Base-by-base conservation (phyloP, 2,329 filamentous ascomycete species). In the Ophiostoma ulmi region DNA sequence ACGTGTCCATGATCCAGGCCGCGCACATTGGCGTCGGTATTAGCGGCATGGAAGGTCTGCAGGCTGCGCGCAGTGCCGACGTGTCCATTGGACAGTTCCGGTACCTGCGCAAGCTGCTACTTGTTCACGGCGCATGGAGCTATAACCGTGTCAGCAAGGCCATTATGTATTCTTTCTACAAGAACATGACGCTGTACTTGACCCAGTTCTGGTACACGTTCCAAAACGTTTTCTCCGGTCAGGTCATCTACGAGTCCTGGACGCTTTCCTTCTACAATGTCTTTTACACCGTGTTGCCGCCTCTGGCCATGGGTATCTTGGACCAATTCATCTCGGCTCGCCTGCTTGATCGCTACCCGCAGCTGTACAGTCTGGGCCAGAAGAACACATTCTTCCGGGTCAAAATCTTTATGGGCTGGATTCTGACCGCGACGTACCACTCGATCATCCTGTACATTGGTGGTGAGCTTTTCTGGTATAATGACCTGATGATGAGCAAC, bases 1-100 rank as follows among this genome's bases (percentile, higher is more conserved):
- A 99, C 77, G 95, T 99, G n/a, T 97, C 94, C 22, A 99, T 99
- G 95, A 99, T 99, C 70, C 95, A 99, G 82, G 95, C 95, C 13
- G 95, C 95, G 14, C 95, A 99, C 78, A 97, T 99, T 74, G 95
- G 95, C 74, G 92, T 99, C 64, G 95, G 95, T 80, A 99, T 99
- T 80, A 97, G 93, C 77, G 95, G 95, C 80, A 87, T 97, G 74
- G 95, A 99, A 85, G 95, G 95, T 85, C 88, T 99, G 0, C 95
- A 99, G 81, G 95, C 95, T 66, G 95, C 95, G 67, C 89, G 95
- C 77, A 97, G 93, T 76, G 95, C 95, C 71, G 95, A 99, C 81
- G 93, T 99, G 66, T 90, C 94, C 10, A 97, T 99, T 78, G 95
- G 88, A 0, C 95, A 99, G 79, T 99, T 99, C 84, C 90, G 94